Base-by-base conservation (phyloP, 129 eudicot species). In the Apium graveolens region DNA sequence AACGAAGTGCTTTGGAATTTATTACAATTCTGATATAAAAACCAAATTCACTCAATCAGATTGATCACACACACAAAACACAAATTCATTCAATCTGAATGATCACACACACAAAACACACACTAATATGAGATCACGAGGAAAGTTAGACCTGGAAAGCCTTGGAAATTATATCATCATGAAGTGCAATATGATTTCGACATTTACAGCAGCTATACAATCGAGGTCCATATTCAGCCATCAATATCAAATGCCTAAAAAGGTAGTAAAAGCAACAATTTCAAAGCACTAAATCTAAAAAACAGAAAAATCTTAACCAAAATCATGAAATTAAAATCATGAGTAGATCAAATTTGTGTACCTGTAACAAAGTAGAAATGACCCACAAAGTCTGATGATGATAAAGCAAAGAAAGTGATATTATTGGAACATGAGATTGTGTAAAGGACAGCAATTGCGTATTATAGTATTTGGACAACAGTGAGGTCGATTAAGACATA, bases 211-310 rank as follows among this genome's bases (percentile, higher is more conserved):
- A 91, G 81, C 92, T 75, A 81, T 91, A 91, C 78, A 89, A 57
- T 73, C 97, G 90, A 69, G 93, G 97, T 38, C 93, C 97, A 79
- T 86, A 66, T 82, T 89, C 97, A 63, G 82, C 97, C 97, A 91
- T 91, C 34, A 17, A 68, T 34, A 46, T 55, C 74, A 46, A 48
- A 43, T 35, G 74, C 71, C 48, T 68, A 27, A 37, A 70, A 17
- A 44, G 51, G 55, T 42, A 39, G 76, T 51, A 38, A 75, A 37
- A 32, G 29, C 1, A 17, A 35, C 13, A 11, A n/a, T 38, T n/a
- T 9, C 5, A 8, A 32, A 80, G 65, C 57, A 79, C 44, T 43
- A 20, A 7, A 71, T 51, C 51, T 12, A n/a, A n/a, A n/a, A n/a
- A n/a, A 1, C 38, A 66, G 48, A 27, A 1, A 65, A 65, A 65